A percentile compares a stretch with the other conserved stretches of the same genome.
phyloP scores from a whole-genome alignment of 768 basidiomycete species.

The Polyporus arcularius region DNA sequence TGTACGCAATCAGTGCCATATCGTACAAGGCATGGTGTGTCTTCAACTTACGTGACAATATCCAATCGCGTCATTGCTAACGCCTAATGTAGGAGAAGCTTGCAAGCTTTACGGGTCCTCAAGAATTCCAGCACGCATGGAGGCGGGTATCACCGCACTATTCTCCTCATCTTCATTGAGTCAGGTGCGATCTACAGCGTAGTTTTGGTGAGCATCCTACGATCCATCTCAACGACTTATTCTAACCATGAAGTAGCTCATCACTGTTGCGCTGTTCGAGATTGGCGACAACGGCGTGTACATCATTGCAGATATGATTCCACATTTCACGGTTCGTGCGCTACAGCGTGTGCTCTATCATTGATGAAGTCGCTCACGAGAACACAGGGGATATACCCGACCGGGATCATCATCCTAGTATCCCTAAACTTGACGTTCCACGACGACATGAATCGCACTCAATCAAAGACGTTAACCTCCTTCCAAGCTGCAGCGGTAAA shows the following conservation, averaged over 20 bases:
- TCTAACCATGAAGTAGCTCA: neutral
- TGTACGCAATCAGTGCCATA: neutral
- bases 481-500: too few species aligned
- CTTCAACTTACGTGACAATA: neutral
- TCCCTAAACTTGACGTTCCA: neutral
- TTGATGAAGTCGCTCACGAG: too few species aligned
- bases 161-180: neutral
- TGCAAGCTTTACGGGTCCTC: neutral
- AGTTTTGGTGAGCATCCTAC: neutral
- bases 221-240: too few species aligned
- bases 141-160: neutral
- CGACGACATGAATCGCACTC: neutral
- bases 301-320: neutral
- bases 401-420: neutral
- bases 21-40: neutral
- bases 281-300: neutral
- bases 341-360: neutral
- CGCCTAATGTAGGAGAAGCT: neutral
- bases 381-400: slow-evolving; percentile 1
- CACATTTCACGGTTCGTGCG: neutral
- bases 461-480: neutral
- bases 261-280: neutral
- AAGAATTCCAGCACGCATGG: neutral
- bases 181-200: neutral
- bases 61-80: neutral